Base-by-base conservation (phyloP, 2,329 filamentous ascomycete genomes). In the Macrophomina phaseolina region DNA sequence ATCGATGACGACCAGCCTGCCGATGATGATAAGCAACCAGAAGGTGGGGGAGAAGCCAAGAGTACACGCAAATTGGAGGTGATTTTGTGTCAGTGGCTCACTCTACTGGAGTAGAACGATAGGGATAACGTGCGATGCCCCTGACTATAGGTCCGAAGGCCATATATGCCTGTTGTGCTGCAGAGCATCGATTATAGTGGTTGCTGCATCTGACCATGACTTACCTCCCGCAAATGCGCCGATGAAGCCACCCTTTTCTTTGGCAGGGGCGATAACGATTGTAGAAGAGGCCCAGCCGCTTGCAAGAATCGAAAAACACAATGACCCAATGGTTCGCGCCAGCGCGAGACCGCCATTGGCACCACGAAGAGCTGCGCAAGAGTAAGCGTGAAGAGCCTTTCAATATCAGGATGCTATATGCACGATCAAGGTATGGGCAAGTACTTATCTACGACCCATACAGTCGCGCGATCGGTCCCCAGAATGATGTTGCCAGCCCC, bases 1-100 rank as follows among this genome's bases (percentile, higher is more conserved):
- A 69, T 88, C 85, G 3, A 77, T 9, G 5, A 81, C 67, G 56
- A 78, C 79, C 23, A 68, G 72, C 0, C 76, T 80, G 0, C 80
- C 74, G 60, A 83, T 76, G 23, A 86, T 84, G 36, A 81, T 75
- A 4, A 87, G 75, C 67, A 86, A 84, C 83, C 84, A 86, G 69
- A 87, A 87, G 6, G 86, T 81, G 1, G 79, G 77, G 46, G 79
- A 75, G 84, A 84, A 87, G 0, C 84, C 84, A 0, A 86, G 70
- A 48, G 79, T 78, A 56, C 83, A 79, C 0, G 80, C 77, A 0
- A 87, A 68, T 23, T 23, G 23, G 23, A 23, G 23, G 23, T 23
- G 23, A 23, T 23, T 23, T 23, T 23, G 3, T 23, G 23, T 23
- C 23, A 23, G 23, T 23, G 23, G 23, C 23, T 23, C 23, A 23